These are phyloP conservation scores for Saccharomyces mikatae DNA, from an alignment of 805 yeast species.

Conservation along the genomic window DNA sequence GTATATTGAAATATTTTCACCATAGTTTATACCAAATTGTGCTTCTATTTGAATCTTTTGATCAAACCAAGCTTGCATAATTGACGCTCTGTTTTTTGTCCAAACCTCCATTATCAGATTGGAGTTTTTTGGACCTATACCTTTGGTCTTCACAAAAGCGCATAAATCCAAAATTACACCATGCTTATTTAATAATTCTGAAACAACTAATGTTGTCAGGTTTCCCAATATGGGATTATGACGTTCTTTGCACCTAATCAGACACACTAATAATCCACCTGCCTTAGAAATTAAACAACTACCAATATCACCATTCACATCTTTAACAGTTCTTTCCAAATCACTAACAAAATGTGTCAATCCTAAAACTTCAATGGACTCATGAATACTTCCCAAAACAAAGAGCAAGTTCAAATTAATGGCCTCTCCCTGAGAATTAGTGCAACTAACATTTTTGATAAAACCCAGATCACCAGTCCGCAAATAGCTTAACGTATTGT, in stretches of 20 bases:
- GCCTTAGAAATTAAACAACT: slow-evolving; percentile 68
- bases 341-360: slow-evolving; percentile 85
- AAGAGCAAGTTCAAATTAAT: slow-evolving; percentile 65
- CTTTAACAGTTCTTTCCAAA: slow-evolving; percentile 61
- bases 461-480: slow-evolving; percentile 95
- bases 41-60: slow-evolving; percentile 37
- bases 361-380: slow-evolving; percentile 87
- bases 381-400: slow-evolving; percentile 75
- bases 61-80: slow-evolving; percentile 49
- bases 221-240: slow-evolving; percentile 47
- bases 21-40: slow-evolving; percentile 53
- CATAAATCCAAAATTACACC: slow-evolving; percentile 78
- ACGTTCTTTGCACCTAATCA: slow-evolving; percentile 54
- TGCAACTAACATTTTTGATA: slow-evolving; percentile 58
- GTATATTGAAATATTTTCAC: slow-evolving; percentile 56
- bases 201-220: slow-evolving; percentile 74
- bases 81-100: slow-evolving; percentile 69
- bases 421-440: slow-evolving; percentile 33
- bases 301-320: slow-evolving; percentile 37
- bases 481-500: slow-evolving; percentile 55
- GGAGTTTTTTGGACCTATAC: slow-evolving; percentile 42
- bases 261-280: slow-evolving; percentile 68
- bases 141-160: slow-evolving; percentile 53
- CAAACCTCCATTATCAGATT: slow-evolving; percentile 38
- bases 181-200: slow-evolving; percentile 69